Conservation (phyloP, 2,329 filamentous ascomycete species). For the Fragosphaeria purpurea region DNA sequence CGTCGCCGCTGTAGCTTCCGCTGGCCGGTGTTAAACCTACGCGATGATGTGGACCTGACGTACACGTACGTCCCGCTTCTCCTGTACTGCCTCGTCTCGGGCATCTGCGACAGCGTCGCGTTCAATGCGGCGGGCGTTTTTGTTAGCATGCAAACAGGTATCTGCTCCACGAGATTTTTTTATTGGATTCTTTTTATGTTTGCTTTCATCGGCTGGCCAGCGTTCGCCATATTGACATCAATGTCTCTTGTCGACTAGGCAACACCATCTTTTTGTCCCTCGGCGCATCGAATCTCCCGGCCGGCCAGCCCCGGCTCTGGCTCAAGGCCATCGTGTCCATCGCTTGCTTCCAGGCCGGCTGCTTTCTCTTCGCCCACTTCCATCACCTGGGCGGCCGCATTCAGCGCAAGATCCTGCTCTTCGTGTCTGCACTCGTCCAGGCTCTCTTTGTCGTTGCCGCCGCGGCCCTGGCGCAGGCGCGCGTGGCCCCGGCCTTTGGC, state of each 20-base stretch:
- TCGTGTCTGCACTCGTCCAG: conserved; percentile 49
- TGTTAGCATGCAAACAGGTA: conserved; percentile 74
- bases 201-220: not conserved
- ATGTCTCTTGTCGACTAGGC: conserved; percentile 27
- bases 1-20: not conserved
- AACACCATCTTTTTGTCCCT: conserved; percentile 75
- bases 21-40: not conserved
- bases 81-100: conserved; percentile 66
- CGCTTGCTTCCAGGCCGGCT: conserved; percentile 59
- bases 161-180: conserved; percentile 12
- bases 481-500: conserved; percentile 34
- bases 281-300: conserved; percentile 44
- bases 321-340: conserved; percentile 65
- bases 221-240: not conserved
- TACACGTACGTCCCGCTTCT: conserved; percentile 57
- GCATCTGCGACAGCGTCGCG: conserved; percentile 65
- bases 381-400: conserved; percentile 46
- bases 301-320: conserved; percentile 47
- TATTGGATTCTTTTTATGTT: too few relatives aligned
- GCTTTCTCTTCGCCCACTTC: conserved; percentile 59
- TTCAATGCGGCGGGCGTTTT: conserved; percentile 72
- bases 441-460: conserved; percentile 38
- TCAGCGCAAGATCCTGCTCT: conserved; percentile 53
- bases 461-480: conserved; percentile 39
- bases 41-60: conserved; percentile 10